phyloP scores from a whole-genome alignment of 441 rosid species.

The Melianthus villosus region DNA sequence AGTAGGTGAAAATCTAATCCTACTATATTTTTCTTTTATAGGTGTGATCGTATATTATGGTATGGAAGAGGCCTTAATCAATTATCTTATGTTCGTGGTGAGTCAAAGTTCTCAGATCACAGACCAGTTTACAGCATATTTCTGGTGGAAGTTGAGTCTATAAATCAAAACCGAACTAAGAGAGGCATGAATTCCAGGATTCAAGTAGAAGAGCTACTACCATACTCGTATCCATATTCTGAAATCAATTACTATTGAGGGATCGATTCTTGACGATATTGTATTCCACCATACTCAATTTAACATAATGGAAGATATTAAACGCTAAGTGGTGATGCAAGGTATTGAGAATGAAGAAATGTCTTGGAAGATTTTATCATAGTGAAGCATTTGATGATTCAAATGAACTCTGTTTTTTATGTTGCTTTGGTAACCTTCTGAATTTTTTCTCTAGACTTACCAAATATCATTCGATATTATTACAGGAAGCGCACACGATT shows the following conservation, averaged over 20 bases:
- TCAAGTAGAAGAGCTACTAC: slow-evolving; percentile 80
- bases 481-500: too few relatives aligned
- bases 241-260: slow-evolving; percentile 36
- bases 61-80: slow-evolving; percentile 68
- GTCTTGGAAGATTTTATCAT: slow-evolving; percentile 3
- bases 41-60: slow-evolving; percentile 99
- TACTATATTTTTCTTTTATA: slow-evolving; percentile 10
- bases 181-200: slow-evolving; percentile 65
- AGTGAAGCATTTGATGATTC: too few relatives aligned
- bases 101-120: slow-evolving; percentile 93
- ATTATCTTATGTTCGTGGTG: slow-evolving; percentile 84
- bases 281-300: slow-evolving; percentile 17
- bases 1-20: slow-evolving; percentile 5
- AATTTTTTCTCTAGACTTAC: too few relatives aligned
- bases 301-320: slow-evolving; percentile 1
- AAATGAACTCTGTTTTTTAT: too few relatives aligned
- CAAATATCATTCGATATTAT: too few relatives aligned
- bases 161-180: slow-evolving; percentile 36
- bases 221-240: slow-evolving; percentile 36
- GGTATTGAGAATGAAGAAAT: slow-evolving; percentile 8
- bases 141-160: slow-evolving; percentile 69
- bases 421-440: too few relatives aligned
- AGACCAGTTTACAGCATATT: slow-evolving; percentile 87
- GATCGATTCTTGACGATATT: slow-evolving; percentile 2
- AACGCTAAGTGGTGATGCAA: slow-evolving; percentile 1